phyloP scores from a whole-genome alignment of 495 filamentous ascomycete genomes.

The Aspergillus conjunctus region DNA sequence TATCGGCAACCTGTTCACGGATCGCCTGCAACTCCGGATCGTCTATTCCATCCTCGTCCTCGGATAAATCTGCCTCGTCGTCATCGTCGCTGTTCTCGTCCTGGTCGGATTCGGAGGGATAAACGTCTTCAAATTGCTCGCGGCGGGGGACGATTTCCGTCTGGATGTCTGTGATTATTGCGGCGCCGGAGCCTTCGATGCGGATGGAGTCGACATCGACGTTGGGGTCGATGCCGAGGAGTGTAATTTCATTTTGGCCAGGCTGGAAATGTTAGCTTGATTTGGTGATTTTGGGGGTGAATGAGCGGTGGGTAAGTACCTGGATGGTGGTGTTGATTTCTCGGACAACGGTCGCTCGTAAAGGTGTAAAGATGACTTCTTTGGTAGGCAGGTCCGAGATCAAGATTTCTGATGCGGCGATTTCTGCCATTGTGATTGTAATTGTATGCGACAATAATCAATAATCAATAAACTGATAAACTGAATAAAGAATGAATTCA shows the following conservation, averaged over 20 bases:
- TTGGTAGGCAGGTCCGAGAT: constrained; percentile 51
- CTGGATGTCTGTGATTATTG: constrained; percentile 65
- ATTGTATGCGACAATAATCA: neutral
- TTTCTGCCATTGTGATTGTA: constrained; percentile 12
- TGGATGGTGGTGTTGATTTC: constrained; percentile 63
- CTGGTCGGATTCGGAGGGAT: constrained; percentile 50
- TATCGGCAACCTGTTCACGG: constrained; percentile 12
- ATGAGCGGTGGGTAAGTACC: constrained; percentile 42
- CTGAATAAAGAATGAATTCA: too few species aligned
- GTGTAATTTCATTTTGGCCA: constrained; percentile 64
- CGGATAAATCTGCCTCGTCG: constrained; percentile 24
- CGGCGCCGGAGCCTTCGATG: constrained; percentile 63
- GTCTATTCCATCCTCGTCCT: constrained; percentile 21
- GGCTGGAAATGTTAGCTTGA: constrained; percentile 39
- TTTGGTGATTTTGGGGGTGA: constrained; percentile 18
- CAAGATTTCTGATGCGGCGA: constrained; percentile 15
- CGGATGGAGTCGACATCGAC: constrained; percentile 68
- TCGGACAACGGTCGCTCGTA: constrained; percentile 61
- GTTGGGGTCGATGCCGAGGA: constrained; percentile 63
- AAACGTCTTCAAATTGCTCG: constrained; percentile 59
- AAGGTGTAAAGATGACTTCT: constrained; percentile 63
- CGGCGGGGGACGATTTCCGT: constrained; percentile 63
- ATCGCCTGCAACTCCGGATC: constrained; percentile 21
- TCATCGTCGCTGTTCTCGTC: constrained; percentile 39
- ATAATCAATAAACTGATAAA: too few species aligned